A percentile compares a stretch with the other conserved stretches of the same genome.
These are phyloP conservation scores for Tolypocladium album DNA, from an alignment of 2,329 filamentous ascomycete species.

Conservation along the genomic window DNA sequence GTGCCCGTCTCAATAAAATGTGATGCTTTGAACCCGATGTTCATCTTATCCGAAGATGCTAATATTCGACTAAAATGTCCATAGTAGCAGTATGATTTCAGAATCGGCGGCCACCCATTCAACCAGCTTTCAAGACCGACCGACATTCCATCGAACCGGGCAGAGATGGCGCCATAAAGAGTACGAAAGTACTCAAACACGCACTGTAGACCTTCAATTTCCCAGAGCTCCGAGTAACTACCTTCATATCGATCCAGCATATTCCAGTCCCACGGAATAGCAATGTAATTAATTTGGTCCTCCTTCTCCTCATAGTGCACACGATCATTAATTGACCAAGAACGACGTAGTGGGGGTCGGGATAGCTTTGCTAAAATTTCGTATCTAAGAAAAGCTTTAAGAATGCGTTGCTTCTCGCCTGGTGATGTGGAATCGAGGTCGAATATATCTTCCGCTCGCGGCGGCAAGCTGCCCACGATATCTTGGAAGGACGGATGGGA, in stretches of 20 bases:
- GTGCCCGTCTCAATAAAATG: neutral
- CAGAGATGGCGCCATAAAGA: neutral
- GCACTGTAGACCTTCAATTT: neutral
- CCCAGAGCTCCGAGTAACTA: neutral
- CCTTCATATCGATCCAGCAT: neutral
- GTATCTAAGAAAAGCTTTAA: neutral
- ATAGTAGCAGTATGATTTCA: too few species aligned
- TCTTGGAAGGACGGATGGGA: neutral
- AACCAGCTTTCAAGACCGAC: neutral
- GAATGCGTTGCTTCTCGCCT: neutral
- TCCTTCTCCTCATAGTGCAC: neutral
- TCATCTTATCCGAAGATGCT: neutral
- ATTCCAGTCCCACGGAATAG: neutral
- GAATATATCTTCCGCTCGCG: neutral
- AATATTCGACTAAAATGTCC: too few species aligned
- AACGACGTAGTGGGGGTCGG: neutral
- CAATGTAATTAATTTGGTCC: neutral
- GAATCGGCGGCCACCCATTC: too few species aligned
- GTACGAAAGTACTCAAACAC: neutral
- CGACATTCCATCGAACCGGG: neutral
- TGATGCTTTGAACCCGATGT: neutral
- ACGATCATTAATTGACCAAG: neutral
- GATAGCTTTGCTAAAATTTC: neutral
- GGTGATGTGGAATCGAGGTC: neutral
- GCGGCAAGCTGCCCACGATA: neutral